Evolutionary conservation across 2,329 filamentous ascomycete species (phyloP).

Genomic region (Westerdykella aurantiaca): DNA sequence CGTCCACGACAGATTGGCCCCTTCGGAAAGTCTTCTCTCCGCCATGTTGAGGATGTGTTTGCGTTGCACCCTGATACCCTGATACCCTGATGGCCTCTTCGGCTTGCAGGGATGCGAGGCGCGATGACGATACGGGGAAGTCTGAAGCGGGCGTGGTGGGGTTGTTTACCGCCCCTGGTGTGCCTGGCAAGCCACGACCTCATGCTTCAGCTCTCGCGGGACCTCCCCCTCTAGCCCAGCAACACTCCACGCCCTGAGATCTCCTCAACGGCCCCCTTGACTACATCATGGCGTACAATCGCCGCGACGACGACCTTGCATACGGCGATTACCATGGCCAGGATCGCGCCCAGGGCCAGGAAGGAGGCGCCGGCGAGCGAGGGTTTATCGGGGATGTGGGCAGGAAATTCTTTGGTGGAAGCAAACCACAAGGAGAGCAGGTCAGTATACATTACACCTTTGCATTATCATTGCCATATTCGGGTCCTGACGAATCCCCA

Average conservation of each 20-base stretch:
- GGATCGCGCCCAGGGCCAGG: conserved; percentile 14
- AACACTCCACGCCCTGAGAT: not conserved
- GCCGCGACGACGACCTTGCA: conserved; percentile 48
- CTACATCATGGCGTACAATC: conserved; percentile 27
- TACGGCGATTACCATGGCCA: conserved; percentile 49
- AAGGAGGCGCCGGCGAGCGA: conserved; percentile 40
- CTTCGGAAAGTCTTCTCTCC: too few species aligned
- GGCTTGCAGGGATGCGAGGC: conserved; percentile 2
- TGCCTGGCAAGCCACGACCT: not conserved
- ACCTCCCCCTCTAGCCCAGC: not conserved
- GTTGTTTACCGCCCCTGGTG: conserved; percentile 7
- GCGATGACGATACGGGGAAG: conserved; percentile 9
- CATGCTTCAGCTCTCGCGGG: not conserved
- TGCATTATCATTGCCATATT: not conserved
- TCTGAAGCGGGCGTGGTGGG: too few species aligned
- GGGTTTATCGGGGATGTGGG: conserved; percentile 51
- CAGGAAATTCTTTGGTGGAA: conserved; percentile 38
- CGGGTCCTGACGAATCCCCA: conserved; percentile 4
- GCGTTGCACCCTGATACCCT: too few species aligned
- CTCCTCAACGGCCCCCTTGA: conserved; percentile 10
- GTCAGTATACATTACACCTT: conserved; percentile 6
- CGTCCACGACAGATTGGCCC: too few species aligned
- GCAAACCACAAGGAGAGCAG: conserved; percentile 15
- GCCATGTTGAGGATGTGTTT: too few species aligned
- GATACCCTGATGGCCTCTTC: too few species aligned